Evolutionary conservation across 2,329 filamentous ascomycete genomes (phyloP).

Genomic region (Thelonectria olida): DNA sequence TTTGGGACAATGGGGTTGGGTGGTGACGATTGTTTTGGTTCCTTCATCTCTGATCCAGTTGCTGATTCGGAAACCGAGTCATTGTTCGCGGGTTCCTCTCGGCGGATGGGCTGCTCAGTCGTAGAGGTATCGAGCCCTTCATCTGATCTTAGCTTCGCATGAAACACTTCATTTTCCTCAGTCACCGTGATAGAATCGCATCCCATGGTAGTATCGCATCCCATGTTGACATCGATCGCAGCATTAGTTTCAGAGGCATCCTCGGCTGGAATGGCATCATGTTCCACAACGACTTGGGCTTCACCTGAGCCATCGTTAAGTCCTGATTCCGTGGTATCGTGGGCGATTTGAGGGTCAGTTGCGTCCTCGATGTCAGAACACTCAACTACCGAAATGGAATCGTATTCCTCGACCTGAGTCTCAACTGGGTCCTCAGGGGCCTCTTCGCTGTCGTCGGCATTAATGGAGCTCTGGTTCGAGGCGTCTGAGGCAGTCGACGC

Average conservation of each 20-base stretch:
- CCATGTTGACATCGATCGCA: too few species aligned
- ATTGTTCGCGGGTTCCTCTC: background rate
- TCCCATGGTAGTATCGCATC: too few species aligned
- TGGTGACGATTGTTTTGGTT: background rate
- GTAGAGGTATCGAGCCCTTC: too few species aligned
- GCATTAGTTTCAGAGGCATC: too few species aligned
- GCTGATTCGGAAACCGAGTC: background rate
- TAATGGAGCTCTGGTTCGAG: background rate
- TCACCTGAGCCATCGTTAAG: too few species aligned
- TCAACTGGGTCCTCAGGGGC: background rate
- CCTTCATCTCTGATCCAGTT: background rate
- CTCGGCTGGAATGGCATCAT: too few species aligned
- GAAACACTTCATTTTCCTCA: background rate
- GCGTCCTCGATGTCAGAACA: background rate
- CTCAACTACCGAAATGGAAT: background rate
- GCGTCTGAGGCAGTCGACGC: conserved; percentile 1
- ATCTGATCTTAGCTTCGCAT: too few species aligned
- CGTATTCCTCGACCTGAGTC: background rate
- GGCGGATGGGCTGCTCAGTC: too few species aligned
- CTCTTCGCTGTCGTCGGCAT: background rate
- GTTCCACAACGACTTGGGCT: too few species aligned
- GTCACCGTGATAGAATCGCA: background rate
- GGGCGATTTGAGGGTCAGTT: background rate
- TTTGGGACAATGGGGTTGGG: background rate
- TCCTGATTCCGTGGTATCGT: too few species aligned